A percentile compares a stretch with the other conserved stretches of the same genome.
These are phyloP conservation scores for Mucor indicus DNA, from an alignment of 371 early-diverging fungal species.

Conservation along the genomic window DNA sequence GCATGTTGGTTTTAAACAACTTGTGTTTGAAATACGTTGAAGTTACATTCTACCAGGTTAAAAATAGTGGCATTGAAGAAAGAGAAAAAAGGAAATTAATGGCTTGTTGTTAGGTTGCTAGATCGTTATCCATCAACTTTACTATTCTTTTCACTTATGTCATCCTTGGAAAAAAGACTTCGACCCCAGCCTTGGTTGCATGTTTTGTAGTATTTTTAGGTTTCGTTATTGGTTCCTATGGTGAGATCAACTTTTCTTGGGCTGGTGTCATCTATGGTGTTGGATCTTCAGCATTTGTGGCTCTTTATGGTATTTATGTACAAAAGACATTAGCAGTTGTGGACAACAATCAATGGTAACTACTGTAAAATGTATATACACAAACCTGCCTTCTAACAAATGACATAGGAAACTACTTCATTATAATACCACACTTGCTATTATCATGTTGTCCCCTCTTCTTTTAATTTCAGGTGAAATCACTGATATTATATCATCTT, in stretches of 20 bases:
- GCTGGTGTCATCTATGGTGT: constrained; percentile 67
- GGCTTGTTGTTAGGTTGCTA: constrained; percentile 66
- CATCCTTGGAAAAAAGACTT: constrained; percentile 59
- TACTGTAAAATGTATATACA: neutral
- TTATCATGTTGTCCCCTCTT: constrained; percentile 57
- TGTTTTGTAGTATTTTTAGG: constrained; percentile 69
- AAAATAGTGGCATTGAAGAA: too few relatives aligned
- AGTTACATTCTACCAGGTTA: constrained; percentile 73
- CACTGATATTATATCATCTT: constrained; percentile 41
- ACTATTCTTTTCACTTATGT: constrained; percentile 67
- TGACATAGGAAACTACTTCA: constrained; percentile 64
- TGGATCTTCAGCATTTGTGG: constrained; percentile 68
- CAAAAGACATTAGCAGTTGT: constrained; percentile 65
- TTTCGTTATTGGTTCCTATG: constrained; percentile 68
- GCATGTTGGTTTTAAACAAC: constrained; percentile 71
- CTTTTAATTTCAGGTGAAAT: constrained; percentile 65
- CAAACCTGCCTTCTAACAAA: neutral
- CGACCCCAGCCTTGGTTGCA: constrained; percentile 52
- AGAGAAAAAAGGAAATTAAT: too few relatives aligned
- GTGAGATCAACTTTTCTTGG: constrained; percentile 72
- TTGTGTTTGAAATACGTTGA: constrained; percentile 68
- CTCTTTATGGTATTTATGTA: constrained; percentile 73
- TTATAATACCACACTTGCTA: constrained; percentile 69
- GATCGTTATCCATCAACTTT: constrained; percentile 70
- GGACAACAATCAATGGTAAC: constrained; percentile 71